Conservation (phyloP, 2,329 filamentous ascomycete species). For the Trichophyton mentagrophytes region DNA sequence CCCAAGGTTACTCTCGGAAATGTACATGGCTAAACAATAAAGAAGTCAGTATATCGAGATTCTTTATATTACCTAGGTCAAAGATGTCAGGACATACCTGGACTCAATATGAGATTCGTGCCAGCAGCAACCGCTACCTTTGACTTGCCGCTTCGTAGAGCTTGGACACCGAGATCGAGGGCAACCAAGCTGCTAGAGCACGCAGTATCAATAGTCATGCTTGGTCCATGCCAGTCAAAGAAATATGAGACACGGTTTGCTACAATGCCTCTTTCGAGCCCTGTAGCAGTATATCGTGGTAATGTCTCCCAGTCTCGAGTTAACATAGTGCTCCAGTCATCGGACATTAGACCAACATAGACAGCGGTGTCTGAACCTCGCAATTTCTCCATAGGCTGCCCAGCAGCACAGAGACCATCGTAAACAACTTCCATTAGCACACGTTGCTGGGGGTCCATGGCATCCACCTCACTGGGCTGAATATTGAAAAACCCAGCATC, state of each 20-base stretch:
- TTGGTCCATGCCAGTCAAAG: slow-evolving; percentile 11
- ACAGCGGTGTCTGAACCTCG: slow-evolving; percentile 23
- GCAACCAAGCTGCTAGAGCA: slow-evolving; percentile 12
- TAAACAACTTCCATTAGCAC: slow-evolving; percentile 21
- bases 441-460: slow-evolving; percentile 25
- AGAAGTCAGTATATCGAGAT: neutral
- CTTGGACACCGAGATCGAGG: slow-evolving; percentile 12
- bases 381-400: slow-evolving; percentile 17
- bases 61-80: neutral
- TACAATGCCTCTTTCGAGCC: neutral
- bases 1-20: slow-evolving; percentile 20
- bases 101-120: slow-evolving; percentile 16
- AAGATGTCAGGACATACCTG: slow-evolving; percentile 7
- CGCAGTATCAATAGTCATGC: slow-evolving; percentile 13
- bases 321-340: slow-evolving; percentile 21
- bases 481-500: slow-evolving; percentile 25
- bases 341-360: slow-evolving; percentile 20
- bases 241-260: slow-evolving; percentile 12
- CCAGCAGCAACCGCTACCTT: slow-evolving; percentile 18
- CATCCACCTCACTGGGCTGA: slow-evolving; percentile 15
- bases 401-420: slow-evolving; percentile 20
- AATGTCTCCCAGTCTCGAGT: slow-evolving; percentile 13
- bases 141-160: slow-evolving; percentile 10
- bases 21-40: slow-evolving; percentile 2
- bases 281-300: slow-evolving; percentile 15